Base-by-base conservation (phyloP, 495 filamentous ascomycete genomes). In the Neurospora sp. region DNA sequence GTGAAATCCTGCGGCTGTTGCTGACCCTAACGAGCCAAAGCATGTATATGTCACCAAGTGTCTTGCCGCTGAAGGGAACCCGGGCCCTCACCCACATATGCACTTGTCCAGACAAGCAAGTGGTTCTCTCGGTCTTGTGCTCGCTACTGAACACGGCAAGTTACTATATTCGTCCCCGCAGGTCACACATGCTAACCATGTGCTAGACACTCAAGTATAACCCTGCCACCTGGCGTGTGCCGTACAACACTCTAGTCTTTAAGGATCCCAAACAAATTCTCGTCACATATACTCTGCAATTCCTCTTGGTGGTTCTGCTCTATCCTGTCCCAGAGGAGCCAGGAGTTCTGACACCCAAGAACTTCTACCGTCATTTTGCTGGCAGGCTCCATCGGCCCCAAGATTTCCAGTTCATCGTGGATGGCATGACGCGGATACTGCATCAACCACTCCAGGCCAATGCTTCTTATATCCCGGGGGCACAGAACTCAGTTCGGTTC, bases 361-460 rank as follows among this genome's bases (percentile, higher is more conserved):
- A 98, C 79, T 93, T 90, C 77, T 97, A 94, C 80, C 92, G 94
- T 11, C 93, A 97, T 84, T 97, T 94, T 77, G 90, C 98, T 38
- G 94, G 96, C 44, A 87, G 95, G 69, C 81, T 99, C 69, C 96
- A 99, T 82, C 88, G 96, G 69, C 92, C 94, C 10, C 93, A 98
- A 78, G 96, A 99, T 79, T 98, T 99, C 81, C 96, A 99, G 81
- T 98, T 98, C 80, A 88, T 98, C 31, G 92, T 96, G 16, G 95
- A 98, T 81, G 96, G 96, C 31, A 96, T 99, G 92, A 97, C 92
- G 4, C 89, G 93, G 76, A 91, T 98, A 42, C 82, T 99, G 71
- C 97, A 96, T 77, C 94, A 98, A 74, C 96, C 96, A 7, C 89
- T 98, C 74, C 92, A 97, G 84, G 91, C 92, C 18, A 94, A 92